Percentiles rank a stretch among this genome's conserved stretches.
Evolutionary conservation across 139 green algal species (phyloP).

Genomic region (Coccomyxa sp.): DNA sequence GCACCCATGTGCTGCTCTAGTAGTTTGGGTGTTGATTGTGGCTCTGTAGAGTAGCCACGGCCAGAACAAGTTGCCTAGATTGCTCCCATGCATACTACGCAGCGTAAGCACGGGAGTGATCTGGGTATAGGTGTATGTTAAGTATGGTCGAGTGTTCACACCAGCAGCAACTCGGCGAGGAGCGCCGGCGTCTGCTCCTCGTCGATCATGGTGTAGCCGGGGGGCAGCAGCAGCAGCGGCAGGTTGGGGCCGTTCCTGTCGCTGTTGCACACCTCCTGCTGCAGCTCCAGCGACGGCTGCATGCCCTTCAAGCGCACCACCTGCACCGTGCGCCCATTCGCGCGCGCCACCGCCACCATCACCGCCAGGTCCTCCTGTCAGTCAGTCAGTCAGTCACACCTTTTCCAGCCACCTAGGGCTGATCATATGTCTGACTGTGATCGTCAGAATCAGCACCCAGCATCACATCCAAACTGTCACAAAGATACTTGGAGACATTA

Average conservation of each 20-base stretch:
- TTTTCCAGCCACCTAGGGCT: background rate
- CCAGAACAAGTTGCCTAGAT: too few relatives aligned
- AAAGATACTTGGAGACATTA: background rate
- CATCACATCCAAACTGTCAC: background rate
- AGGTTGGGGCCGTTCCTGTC: background rate
- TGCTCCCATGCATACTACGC: too few relatives aligned
- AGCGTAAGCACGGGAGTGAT: too few relatives aligned
- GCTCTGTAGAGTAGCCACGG: too few relatives aligned
- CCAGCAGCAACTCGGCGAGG: slow-evolving; percentile 1
- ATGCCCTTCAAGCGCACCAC: background rate
- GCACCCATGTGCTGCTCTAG: too few relatives aligned
- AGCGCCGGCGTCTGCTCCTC: background rate
- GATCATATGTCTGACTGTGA: too few relatives aligned
- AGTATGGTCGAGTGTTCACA: too few relatives aligned
- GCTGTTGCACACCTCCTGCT: background rate
- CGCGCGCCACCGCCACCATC: background rate
- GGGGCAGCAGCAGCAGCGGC: slow-evolving; percentile 3
- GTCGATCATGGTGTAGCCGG: background rate
- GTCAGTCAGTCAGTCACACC: too few relatives aligned
- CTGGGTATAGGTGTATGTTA: too few relatives aligned
- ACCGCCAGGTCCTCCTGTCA: slow-evolving; percentile 7
- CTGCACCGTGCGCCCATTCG: background rate
- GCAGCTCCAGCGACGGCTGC: background rate
- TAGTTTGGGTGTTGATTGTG: too few relatives aligned
- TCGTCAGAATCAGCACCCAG: background rate